Conservation (phyloP, 805 yeast genomes). For the Lipomyces spencermartinsiae region DNA sequence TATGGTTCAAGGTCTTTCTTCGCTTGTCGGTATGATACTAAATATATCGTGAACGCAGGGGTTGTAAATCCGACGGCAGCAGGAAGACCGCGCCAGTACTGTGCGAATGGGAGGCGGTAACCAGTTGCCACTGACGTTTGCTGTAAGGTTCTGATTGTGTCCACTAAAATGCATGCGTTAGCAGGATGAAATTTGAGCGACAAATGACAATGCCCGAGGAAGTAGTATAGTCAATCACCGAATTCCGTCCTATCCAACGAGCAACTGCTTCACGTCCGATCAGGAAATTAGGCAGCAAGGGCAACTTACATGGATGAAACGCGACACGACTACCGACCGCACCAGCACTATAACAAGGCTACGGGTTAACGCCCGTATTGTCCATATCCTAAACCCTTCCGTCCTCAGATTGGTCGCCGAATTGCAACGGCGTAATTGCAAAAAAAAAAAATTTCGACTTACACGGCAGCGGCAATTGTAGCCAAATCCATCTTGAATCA, state of each 20-base stretch:
- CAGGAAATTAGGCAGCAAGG: background rate
- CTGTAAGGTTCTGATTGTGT: slow-evolving; percentile 51
- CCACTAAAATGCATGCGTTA: slow-evolving; percentile 41
- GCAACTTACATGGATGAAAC: slow-evolving; percentile 48
- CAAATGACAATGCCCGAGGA: background rate
- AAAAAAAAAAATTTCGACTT: slow-evolving; percentile 27
- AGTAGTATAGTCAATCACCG: slow-evolving; percentile 2
- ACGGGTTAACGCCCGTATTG: background rate
- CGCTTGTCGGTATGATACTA: slow-evolving; percentile 51
- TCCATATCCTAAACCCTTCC: background rate
- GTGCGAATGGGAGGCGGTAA: slow-evolving; percentile 47
- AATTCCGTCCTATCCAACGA: background rate
- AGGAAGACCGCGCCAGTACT: slow-evolving; percentile 51
- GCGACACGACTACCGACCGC: slow-evolving; percentile 48
- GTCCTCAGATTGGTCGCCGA: background rate
- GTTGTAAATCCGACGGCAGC: slow-evolving; percentile 50
- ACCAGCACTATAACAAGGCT: slow-evolving; percentile 42
- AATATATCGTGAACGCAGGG: slow-evolving; percentile 52
- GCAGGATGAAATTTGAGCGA: background rate
- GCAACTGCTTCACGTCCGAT: background rate
- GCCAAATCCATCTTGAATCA: slow-evolving; percentile 46
- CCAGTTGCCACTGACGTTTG: slow-evolving; percentile 50
- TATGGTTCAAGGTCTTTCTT: slow-evolving; percentile 48
- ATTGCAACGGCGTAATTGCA: background rate
- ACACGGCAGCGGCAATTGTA: slow-evolving; percentile 50